Evolutionary conservation across 495 filamentous ascomycete species (phyloP).

Genomic region (Neurospora hispaniola): DNA sequence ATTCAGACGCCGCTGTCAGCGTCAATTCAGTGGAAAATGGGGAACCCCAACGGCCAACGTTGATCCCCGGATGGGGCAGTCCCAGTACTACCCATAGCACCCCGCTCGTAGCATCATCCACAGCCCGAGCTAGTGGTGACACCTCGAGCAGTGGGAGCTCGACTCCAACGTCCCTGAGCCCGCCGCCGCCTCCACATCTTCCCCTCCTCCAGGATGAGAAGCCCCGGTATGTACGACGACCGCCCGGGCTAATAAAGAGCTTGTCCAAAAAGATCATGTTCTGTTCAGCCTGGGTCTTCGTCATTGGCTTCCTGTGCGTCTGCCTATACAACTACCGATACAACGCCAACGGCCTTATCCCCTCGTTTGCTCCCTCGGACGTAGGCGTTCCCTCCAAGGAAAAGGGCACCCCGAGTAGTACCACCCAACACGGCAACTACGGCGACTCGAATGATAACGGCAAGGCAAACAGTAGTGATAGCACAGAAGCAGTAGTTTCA

Average conservation of each 20-base stretch:
- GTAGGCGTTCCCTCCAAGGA: background rate
- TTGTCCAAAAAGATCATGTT: background rate
- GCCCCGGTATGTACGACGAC: background rate
- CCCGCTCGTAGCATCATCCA: background rate
- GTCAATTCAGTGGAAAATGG: background rate
- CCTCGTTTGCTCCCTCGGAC: background rate
- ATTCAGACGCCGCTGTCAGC: background rate
- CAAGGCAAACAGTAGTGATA: background rate
- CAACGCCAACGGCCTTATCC: background rate
- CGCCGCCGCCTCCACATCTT: background rate
- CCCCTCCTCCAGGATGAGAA: background rate
- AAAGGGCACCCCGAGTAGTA: background rate
- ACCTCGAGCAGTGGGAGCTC: background rate
- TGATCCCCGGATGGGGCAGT: background rate
- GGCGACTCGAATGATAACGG: background rate
- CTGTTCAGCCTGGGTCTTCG: background rate
- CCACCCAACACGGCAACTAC: background rate
- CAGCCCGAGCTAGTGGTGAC: background rate
- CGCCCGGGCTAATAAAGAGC: background rate
- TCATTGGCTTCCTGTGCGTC: background rate
- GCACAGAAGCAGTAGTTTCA: background rate
- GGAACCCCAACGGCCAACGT: background rate
- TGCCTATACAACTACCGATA: background rate
- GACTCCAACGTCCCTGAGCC: background rate
- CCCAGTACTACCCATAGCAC: background rate